phyloP scores from a whole-genome alignment of 306 rosid genomes.

The Sophora flavescens region DNA sequence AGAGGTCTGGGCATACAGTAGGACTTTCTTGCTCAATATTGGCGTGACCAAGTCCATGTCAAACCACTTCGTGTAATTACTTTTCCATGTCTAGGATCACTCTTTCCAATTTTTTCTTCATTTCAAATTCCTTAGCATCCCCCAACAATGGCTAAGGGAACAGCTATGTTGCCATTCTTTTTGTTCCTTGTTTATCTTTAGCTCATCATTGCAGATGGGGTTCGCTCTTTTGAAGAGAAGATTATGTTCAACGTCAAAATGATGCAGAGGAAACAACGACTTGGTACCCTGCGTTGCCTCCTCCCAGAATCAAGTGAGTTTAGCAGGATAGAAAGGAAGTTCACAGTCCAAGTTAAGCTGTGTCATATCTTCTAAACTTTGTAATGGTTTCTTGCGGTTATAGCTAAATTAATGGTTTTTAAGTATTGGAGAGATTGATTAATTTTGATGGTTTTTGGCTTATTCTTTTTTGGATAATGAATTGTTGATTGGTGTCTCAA shows the following conservation, averaged over 20 bases:
- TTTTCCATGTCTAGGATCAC: not conserved
- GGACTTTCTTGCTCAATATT: no score
- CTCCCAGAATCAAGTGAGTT: constrained; percentile 58
- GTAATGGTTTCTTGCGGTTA: not conserved
- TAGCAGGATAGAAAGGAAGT: no score
- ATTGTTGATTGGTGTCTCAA: no score
- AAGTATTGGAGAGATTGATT: not conserved
- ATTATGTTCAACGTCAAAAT: constrained; percentile 55
- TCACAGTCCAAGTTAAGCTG: no score
- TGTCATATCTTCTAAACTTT: not conserved
- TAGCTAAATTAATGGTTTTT: not conserved
- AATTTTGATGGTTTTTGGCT: not conserved
- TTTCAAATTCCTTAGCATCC: not conserved
- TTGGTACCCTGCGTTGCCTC: constrained; percentile 42
- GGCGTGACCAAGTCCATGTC: no score
- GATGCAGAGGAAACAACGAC: constrained; percentile 41
- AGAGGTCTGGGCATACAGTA: no score
- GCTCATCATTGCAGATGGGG: constrained; percentile 52
- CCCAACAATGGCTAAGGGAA: constrained; percentile 50
- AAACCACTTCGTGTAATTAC: no score
- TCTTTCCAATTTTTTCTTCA: constrained; percentile 30
- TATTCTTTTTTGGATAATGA: not conserved
- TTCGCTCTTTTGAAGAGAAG: constrained; percentile 47
- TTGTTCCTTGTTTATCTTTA: constrained; percentile 45
- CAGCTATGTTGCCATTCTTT: constrained; percentile 35